Conservation (phyloP, 2,329 filamentous ascomycete species). For the Colletotrichum sojae region DNA sequence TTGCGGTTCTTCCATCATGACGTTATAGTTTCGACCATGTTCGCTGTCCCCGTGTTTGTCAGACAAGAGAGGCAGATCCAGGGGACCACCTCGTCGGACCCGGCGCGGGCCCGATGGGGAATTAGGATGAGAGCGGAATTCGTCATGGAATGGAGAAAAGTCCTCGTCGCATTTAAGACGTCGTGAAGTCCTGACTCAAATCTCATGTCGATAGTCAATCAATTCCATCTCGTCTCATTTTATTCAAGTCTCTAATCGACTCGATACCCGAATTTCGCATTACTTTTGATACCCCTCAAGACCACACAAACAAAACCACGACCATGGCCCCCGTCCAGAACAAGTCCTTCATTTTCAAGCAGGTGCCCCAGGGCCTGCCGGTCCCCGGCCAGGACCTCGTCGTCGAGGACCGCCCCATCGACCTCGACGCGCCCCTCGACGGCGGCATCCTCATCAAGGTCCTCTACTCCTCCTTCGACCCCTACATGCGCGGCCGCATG, state of each 20-base stretch:
- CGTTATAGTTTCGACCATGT: conserved; percentile 31
- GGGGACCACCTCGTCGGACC: conserved; percentile 22
- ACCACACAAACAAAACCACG: not conserved
- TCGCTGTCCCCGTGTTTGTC: conserved; percentile 16
- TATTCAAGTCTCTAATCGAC: not conserved
- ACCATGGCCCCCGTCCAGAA: conserved; percentile 68
- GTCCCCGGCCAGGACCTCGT: conserved; percentile 79
- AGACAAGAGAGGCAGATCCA: not conserved
- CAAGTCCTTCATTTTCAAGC: conserved; percentile 83
- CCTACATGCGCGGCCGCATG: conserved; percentile 88
- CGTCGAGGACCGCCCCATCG: conserved; percentile 77
- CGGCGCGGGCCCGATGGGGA: conserved; percentile 28
- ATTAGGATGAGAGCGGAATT: not conserved
- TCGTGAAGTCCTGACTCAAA: not conserved
- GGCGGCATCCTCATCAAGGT: conserved; percentile 80
- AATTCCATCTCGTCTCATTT: not conserved
- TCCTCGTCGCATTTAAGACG: conserved; percentile 23
- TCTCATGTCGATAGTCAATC: not conserved
- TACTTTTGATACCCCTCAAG: conserved; percentile 1
- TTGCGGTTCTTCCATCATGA: conserved; percentile 35
- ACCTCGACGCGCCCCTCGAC: conserved; percentile 71
- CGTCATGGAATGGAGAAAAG: conserved; percentile 12
- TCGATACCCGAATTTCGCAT: not conserved
- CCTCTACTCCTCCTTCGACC: conserved; percentile 84
- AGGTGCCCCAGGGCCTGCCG: conserved; percentile 76